phyloP scores from a whole-genome alignment of 2,329 filamentous ascomycete species.

The Escovopsis sp. region DNA sequence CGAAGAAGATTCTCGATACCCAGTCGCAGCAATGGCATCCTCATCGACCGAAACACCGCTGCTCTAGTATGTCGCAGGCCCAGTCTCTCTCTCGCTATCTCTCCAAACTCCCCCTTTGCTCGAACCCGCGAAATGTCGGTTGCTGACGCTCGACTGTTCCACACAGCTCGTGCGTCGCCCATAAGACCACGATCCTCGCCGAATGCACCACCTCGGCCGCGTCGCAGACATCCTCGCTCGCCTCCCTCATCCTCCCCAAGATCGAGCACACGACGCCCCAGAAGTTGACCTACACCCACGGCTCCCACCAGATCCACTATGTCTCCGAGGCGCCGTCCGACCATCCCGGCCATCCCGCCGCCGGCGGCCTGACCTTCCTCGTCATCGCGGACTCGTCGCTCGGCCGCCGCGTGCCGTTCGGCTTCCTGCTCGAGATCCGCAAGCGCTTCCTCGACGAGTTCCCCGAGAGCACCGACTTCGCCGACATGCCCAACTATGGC shows the following conservation, averaged over 20 bases:
- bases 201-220: slow-evolving; percentile 83
- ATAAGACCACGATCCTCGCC: slow-evolving; percentile 81
- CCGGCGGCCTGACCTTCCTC: slow-evolving; percentile 79
- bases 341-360: slow-evolving; percentile 41
- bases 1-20: background rate
- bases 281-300: slow-evolving; percentile 90
- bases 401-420: slow-evolving; percentile 80
- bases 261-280: slow-evolving; percentile 68
- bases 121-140: background rate
- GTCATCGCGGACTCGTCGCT: slow-evolving; percentile 72
- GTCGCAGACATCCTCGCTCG: slow-evolving; percentile 70
- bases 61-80: slow-evolving; percentile 48
- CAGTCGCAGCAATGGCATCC: slow-evolving; percentile 43
- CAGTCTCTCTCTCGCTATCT: background rate
- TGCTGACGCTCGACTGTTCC: background rate
- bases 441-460: slow-evolving; percentile 69
- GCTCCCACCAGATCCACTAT: slow-evolving; percentile 88
- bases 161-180: slow-evolving; percentile 75
- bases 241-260: slow-evolving; percentile 88
- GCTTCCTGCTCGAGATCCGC: slow-evolving; percentile 82
- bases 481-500: slow-evolving; percentile 73
- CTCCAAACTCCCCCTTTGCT: too few relatives aligned
- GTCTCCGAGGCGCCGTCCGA: slow-evolving; percentile 68
- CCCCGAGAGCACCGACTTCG: slow-evolving; percentile 53
- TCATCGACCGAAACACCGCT: slow-evolving; percentile 55